Evolutionary conservation across 2,329 filamentous ascomycete species (phyloP).

Genomic region (Exophiala aquamarina): DNA sequence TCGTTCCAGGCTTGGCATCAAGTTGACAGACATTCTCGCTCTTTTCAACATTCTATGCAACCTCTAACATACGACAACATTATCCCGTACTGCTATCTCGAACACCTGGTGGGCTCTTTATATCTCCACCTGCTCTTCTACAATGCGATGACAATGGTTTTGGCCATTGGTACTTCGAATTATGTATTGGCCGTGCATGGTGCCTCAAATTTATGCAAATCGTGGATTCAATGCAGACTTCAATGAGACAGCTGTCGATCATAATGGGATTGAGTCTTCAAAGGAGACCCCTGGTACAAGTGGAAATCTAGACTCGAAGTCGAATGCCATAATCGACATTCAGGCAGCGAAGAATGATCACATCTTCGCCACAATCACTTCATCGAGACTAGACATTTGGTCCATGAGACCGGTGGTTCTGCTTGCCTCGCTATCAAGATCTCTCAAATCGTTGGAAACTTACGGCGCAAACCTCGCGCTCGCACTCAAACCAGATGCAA

Average conservation of each 20-base stretch:
- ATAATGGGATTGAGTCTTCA: too few relatives aligned
- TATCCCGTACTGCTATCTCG: too few relatives aligned
- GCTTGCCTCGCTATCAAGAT: conserved; percentile 81
- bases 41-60: too few relatives aligned
- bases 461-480: conserved; percentile 86
- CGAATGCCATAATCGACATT: conserved; percentile 63
- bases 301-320: background rate
- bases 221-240: conserved; percentile 41
- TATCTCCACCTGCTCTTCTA: background rate
- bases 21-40: too few relatives aligned
- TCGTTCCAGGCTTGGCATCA: too few relatives aligned
- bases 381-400: conserved; percentile 87
- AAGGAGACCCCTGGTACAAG: too few relatives aligned
- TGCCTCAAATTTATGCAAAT: conserved; percentile 49
- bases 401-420: conserved; percentile 94
- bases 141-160: conserved; percentile 21
- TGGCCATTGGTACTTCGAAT: conserved; percentile 15
- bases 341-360: conserved; percentile 77
- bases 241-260: background rate
- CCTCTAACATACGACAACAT: too few relatives aligned
- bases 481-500: conserved; percentile 84
- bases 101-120: too few relatives aligned
- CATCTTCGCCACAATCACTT: conserved; percentile 83
- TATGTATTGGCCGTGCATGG: conserved; percentile 53
- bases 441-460: conserved; percentile 71